These are phyloP conservation scores for Penicillium canescens DNA, from an alignment of 495 filamentous ascomycete species.

Conservation along the genomic window DNA sequence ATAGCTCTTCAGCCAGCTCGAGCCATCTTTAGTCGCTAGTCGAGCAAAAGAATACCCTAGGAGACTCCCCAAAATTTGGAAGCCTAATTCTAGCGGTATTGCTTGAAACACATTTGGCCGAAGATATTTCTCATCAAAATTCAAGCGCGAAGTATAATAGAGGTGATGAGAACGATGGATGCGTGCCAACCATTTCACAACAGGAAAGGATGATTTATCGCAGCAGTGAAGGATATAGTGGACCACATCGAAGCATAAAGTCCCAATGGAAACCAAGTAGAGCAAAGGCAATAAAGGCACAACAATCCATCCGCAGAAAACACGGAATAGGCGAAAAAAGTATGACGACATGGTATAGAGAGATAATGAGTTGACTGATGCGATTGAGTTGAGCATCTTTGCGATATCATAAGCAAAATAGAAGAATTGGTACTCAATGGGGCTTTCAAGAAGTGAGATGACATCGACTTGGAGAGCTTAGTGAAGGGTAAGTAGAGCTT, in stretches of 20 bases:
- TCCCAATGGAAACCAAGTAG: slow-evolving; percentile 4
- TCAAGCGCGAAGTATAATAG: slow-evolving; percentile 17
- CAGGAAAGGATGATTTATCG: slow-evolving; percentile 11
- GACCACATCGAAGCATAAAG: slow-evolving; percentile 21
- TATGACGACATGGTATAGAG: too few relatives aligned
- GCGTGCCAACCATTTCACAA: slow-evolving; percentile 13
- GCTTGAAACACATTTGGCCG: slow-evolving; percentile 17
- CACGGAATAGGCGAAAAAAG: too few relatives aligned
- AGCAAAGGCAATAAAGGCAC: slow-evolving; percentile 6
- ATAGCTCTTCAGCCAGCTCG: background rate
- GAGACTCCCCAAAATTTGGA: slow-evolving; percentile 6
- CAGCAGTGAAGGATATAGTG: slow-evolving; percentile 18
- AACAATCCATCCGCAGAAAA: too few relatives aligned
- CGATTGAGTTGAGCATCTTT: too few relatives aligned
- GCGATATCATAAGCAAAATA: too few relatives aligned
- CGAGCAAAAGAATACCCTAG: slow-evolving; percentile 6
- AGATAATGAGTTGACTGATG: too few relatives aligned
- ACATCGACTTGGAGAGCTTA: too few relatives aligned
- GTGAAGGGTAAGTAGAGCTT: too few relatives aligned
- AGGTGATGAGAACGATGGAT: slow-evolving; percentile 24
- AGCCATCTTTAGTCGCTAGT: too few relatives aligned
- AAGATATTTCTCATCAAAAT: slow-evolving; percentile 16
- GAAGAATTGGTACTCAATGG: too few relatives aligned
- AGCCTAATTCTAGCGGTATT: slow-evolving; percentile 15
- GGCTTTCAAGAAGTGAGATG: too few relatives aligned